phyloP scores from a whole-genome alignment of 768 basidiomycete species.

The Candolleomyces efflorescens region DNA sequence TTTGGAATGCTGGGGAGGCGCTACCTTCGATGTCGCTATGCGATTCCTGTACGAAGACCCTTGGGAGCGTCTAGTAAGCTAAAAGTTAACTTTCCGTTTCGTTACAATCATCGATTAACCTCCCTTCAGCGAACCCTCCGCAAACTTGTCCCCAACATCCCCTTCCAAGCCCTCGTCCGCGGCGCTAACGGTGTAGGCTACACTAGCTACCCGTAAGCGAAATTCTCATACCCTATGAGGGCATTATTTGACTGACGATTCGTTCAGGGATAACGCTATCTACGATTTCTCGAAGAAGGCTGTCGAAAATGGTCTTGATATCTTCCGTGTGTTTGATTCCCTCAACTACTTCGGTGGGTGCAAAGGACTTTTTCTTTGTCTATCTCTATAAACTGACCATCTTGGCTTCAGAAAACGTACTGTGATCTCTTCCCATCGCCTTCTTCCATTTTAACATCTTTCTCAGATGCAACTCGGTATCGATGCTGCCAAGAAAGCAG shows the following conservation, averaged over 20 bases:
- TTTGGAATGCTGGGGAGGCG: slow-evolving; percentile 98
- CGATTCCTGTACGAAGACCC: slow-evolving; percentile 99
- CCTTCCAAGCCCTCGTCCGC: slow-evolving; percentile 96
- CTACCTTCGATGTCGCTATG: slow-evolving; percentile 99
- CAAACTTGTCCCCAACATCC: slow-evolving; percentile 97
- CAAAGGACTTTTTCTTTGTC: neutral
- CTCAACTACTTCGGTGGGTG: slow-evolving; percentile 93
- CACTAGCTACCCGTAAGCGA: slow-evolving; percentile 89
- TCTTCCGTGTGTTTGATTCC: slow-evolving; percentile 99
- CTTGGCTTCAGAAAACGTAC: slow-evolving; percentile 59
- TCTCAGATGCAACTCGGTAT: slow-evolving; percentile 93
- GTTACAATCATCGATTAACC: slow-evolving; percentile 11
- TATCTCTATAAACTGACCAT: neutral
- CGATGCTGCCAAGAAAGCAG: slow-evolving; percentile 99
- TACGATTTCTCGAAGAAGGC: slow-evolving; percentile 99
- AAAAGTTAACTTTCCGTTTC: neutral
- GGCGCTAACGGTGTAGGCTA: slow-evolving; percentile 99
- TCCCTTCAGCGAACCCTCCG: slow-evolving; percentile 72
- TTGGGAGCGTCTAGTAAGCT: slow-evolving; percentile 89
- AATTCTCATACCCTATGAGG: neutral
- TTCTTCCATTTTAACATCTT: neutral
- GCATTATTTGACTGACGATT: slow-evolving; percentile 7
- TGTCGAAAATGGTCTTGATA: slow-evolving; percentile 99
- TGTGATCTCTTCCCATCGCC: slow-evolving; percentile 15
- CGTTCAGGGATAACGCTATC: slow-evolving; percentile 86